phyloP scores from a whole-genome alignment of 345 rosid species.

The Populus tremula region DNA sequence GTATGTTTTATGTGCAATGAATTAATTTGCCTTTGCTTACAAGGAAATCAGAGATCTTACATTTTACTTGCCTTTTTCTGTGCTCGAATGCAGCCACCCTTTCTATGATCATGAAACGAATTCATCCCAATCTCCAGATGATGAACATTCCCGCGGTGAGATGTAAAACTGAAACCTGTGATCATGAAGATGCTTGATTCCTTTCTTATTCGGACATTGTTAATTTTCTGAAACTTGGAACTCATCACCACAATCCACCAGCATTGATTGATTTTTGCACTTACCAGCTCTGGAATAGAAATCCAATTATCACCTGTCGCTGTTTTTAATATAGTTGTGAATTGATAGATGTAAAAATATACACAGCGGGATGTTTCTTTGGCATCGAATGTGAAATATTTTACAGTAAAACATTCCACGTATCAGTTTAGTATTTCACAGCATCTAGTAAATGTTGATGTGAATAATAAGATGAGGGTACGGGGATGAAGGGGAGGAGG shows the following conservation, averaged over 20 bases:
- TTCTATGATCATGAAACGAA: not conserved
- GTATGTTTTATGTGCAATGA: not conserved
- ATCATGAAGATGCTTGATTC: not conserved
- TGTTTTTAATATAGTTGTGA: too few species aligned
- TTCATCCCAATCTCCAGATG: not conserved
- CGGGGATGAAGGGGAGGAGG: too few species aligned
- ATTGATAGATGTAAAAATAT: too few species aligned
- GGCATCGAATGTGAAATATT: too few species aligned
- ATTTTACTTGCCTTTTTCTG: not conserved
- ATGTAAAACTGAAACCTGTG: not conserved
- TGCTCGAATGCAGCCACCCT: too few species aligned
- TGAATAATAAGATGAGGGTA: too few species aligned
- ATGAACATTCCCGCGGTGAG: not conserved
- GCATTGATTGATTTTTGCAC: not conserved
- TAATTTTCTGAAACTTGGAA: not conserved
- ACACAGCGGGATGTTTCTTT: too few species aligned
- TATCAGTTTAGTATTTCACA: too few species aligned
- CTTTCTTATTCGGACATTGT: too few species aligned
- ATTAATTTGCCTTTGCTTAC: not conserved
- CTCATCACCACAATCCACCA: not conserved
- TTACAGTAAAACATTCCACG: too few species aligned
- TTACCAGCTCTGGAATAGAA: not conserved
- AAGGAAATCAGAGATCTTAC: not conserved
- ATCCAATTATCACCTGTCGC: not conserved
- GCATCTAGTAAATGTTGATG: too few species aligned